Base-by-base conservation (phyloP, 352 stramenopile genomes). In the Phytophthora parvispora region DNA sequence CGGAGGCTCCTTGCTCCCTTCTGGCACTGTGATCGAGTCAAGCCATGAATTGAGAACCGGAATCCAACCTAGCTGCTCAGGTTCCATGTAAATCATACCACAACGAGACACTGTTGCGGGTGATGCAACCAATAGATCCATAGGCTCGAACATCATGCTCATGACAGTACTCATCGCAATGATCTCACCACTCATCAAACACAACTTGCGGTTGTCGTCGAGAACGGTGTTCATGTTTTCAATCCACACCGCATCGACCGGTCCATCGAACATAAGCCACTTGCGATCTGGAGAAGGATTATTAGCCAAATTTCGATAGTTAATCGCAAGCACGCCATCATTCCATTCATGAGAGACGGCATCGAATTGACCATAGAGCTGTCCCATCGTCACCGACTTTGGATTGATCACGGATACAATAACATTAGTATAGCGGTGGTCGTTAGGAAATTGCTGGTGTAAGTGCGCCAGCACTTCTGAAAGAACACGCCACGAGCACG, bases 61-160 rank as follows among this genome's bases (percentile, higher is more conserved):
- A 45, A 89, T 71, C 93, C 92, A 98, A 1, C 93, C 92, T 15
- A 98, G 76, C 59, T 98, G 94, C 48, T 95, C 88, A 7, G 94
- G 91, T 63, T 98, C 95, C 87, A 97, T 97, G 76, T 98, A 98
- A 61, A 99, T 98, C 92, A 99, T 98, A 6, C 95, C 96, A 55
- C 94, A 97, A 10, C 95, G 90, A 49, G 88, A 97, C 7, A 99
- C 95, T 4, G 96, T 98, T 1, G 96, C 95, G 3, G 96, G 96
- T 0, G 91, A 98, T 2, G 96, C 96, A 8, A 97, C 90, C n/a
- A 98, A 77, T 45, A 99, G 76, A 72, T 98, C 92, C 89, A 98
- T 97, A 2, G 94, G 92, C 72, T 99, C 96, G 50, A 99, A 99
- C 82, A 98, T 98, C 95, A 99, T 99, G 58, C 92, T 98, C 93